Conservation (phyloP, 495 filamentous ascomycete genomes). For the Penicillium angulare region DNA sequence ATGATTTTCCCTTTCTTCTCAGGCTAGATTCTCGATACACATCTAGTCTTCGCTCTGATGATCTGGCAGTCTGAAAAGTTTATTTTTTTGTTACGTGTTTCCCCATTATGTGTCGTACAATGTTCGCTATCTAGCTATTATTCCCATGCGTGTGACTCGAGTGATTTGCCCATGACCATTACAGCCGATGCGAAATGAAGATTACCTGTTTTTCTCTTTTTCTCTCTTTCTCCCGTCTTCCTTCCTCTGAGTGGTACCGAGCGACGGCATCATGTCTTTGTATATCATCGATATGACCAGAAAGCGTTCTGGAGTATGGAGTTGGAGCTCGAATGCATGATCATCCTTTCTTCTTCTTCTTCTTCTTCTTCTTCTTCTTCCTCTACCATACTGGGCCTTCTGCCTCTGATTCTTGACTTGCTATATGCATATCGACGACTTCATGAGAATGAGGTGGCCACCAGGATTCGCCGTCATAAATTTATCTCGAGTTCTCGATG, state of each 20-base stretch:
- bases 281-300: conserved; percentile 11
- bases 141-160: conserved; percentile 38
- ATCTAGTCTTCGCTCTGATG: conserved; percentile 39
- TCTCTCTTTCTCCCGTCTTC: no score
- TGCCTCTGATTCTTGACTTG: conserved; percentile 1
- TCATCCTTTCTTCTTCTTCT: no score
- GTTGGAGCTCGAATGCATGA: not conserved
- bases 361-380: no score
- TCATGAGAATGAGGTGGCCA: conserved; percentile 14
- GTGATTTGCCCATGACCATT: conserved; percentile 42
- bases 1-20: conserved; percentile 27
- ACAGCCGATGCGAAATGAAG: conserved; percentile 41
- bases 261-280: conserved; percentile 15
- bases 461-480: conserved; percentile 6
- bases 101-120: conserved; percentile 12
- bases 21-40: conserved; percentile 35
- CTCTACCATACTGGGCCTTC: not conserved
- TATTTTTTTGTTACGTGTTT: conserved; percentile 15
- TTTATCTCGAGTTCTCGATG: conserved; percentile 13
- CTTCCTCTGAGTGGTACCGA: conserved; percentile 6
- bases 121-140: conserved; percentile 37
- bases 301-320: not conserved
- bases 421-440: conserved; percentile 17
- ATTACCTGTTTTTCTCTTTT: conserved; percentile 24
- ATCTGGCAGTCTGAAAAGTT: conserved; percentile 49